Base-by-base conservation (phyloP, 192 early-diverging fungal genomes). In the Diversispora epigaea region DNA sequence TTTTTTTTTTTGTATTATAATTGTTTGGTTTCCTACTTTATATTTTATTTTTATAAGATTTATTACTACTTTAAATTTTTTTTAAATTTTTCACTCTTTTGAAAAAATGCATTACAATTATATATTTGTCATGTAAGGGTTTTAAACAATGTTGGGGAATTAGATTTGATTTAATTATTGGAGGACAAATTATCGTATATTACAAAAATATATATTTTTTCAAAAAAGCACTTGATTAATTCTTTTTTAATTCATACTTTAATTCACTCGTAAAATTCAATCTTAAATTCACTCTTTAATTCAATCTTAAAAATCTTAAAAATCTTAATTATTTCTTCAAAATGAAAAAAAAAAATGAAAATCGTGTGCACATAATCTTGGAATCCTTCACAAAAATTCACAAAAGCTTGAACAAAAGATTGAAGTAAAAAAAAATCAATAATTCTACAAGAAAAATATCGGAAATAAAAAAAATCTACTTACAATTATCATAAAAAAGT, bases 1-100 rank as follows among this genome's bases (percentile, higher is more conserved):
- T 32, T 32, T 32, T 32, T n/a, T 49, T 50, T 14, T 68, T 67
- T 68, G 67, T 68, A 68, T 68, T 52, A 50, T 68, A 68, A 68
- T 52, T 68, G 67, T 68, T 52, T n/a, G 21, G 60, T 21, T 39
- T 62, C 21, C 17, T 39, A 12, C 39, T 21, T 21, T 40, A 12
- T 62, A 21, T 32, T 40, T 68, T 52, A 46, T 14, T 21, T 32
- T 47, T 50, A 6, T 19, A 50, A 68, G 19, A 19, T 22, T 21
- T 17, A 22, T 49, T 17, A 14, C 15, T 7, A 39, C 40, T 15
- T 63, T 63, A 10, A 15, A 63, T 63, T 63, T 63, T 12, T 11
- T 11, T 32, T 22, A 17, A 6, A 3, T 11, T 58, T n/a, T 58
- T 22, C 17, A 11, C 17, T 25, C 9, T 55, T 56, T 56, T 56